A percentile compares a stretch with the other conserved stretches of the same genome.
Conservation (phyloP, 177 flowering plant species). For the Vitis hybrid region DNA sequence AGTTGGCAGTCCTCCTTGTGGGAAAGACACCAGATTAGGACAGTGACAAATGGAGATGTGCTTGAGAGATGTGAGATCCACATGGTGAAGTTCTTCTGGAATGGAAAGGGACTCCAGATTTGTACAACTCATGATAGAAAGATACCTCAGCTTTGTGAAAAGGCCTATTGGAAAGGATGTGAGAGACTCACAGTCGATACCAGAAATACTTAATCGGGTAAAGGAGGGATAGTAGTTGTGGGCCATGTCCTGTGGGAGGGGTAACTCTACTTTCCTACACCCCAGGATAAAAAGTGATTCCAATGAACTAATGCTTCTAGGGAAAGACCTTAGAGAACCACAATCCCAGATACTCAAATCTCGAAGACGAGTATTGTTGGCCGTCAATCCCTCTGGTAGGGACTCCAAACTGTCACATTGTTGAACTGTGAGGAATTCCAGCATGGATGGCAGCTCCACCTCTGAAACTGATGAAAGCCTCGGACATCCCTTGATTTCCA, state of each 20-base stretch:
- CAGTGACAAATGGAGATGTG: too few species aligned
- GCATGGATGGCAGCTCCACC: background rate
- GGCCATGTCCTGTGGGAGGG: background rate
- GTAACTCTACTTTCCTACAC: conserved; percentile 9
- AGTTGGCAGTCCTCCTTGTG: too few species aligned
- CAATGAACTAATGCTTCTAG: too few species aligned
- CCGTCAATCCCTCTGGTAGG: background rate
- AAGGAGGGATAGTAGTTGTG: background rate
- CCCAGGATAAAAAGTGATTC: background rate
- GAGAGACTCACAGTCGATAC: conserved; percentile 8
- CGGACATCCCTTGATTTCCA: too few species aligned
- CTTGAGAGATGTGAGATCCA: too few species aligned
- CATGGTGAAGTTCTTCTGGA: background rate
- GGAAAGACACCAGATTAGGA: too few species aligned
- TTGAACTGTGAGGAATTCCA: background rate
- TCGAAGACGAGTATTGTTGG: background rate
- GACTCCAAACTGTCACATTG: background rate
- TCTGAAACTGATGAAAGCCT: too few species aligned
- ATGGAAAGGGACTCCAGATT: conserved; percentile 3
- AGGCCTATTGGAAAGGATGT: conserved; percentile 6
- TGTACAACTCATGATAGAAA: background rate
- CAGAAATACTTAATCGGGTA: background rate
- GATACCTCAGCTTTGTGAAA: conserved; percentile 9
- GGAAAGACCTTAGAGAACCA: too few species aligned
- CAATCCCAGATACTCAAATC: background rate